Percentiles rank a stretch among this genome's conserved stretches.
Evolutionary conservation across 2,329 filamentous ascomycete genomes (phyloP).

Genomic region (Penicillium sp.): DNA sequence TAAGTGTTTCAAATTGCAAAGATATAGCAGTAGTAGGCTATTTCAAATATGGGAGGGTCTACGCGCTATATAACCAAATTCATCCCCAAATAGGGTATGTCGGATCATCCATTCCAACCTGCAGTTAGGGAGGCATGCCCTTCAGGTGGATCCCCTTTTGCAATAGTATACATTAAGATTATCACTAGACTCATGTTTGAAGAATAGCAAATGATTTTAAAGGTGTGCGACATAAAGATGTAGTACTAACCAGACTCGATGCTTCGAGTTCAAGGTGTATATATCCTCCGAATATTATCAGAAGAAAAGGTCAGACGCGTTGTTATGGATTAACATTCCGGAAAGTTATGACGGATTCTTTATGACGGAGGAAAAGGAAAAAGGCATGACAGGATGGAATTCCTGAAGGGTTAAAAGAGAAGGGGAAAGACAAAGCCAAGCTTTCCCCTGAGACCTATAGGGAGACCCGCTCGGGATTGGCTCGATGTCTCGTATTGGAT

Average conservation of each 20-base stretch:
- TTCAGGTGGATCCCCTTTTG: neutral
- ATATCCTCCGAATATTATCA: neutral
- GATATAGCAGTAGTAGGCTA: too few species aligned
- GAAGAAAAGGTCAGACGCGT: conserved; percentile 10
- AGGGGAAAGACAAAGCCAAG: neutral
- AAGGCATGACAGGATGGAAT: neutral
- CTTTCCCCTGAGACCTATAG: too few species aligned
- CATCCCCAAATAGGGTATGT: conserved; percentile 13
- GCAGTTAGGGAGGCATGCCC: conserved; percentile 7
- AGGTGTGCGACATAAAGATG: neutral
- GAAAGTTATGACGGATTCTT: conserved; percentile 11
- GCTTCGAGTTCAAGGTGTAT: neutral
- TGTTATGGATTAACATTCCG: conserved; percentile 25
- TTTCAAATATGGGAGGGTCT: conserved; percentile 3
- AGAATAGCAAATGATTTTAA: neutral
- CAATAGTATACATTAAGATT: neutral
- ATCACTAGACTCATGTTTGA: too few species aligned
- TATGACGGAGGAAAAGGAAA: conserved; percentile 13
- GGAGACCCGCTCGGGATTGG: too few species aligned
- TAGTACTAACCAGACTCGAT: neutral
- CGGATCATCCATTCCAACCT: conserved; percentile 19
- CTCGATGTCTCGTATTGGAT: too few species aligned
- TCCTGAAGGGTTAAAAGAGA: neutral
- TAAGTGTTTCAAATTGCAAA: neutral
- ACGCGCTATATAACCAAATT: conserved; percentile 21